These are phyloP conservation scores for Sugiyamaella valdiviana DNA, from an alignment of 805 yeast genomes.

Conservation along the genomic window DNA sequence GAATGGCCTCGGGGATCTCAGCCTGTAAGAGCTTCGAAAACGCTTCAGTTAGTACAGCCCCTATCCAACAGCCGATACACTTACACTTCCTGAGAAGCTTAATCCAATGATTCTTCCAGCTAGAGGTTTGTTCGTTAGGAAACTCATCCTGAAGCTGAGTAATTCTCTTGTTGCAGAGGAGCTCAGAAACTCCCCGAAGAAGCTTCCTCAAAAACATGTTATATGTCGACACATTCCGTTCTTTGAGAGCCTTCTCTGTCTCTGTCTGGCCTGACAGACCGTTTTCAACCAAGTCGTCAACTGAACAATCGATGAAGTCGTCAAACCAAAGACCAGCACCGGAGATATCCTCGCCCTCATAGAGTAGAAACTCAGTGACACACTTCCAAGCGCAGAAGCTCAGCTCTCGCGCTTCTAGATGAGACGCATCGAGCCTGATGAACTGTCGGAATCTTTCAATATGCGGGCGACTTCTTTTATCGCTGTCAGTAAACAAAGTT, in stretches of 20 bases:
- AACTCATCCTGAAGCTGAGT: not conserved
- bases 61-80: not conserved
- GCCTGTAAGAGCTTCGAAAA: not conserved
- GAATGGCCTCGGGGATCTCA: not conserved
- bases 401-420: constrained; percentile 1
- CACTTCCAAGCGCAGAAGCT: constrained; percentile 3
- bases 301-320: not conserved
- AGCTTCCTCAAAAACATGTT: not conserved
- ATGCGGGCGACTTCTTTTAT: not conserved
- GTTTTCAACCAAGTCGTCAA: not conserved
- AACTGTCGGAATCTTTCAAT: not conserved
- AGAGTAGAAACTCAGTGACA: not conserved
- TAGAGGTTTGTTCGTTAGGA: not conserved
- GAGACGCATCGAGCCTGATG: constrained; percentile 1
- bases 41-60: not conserved
- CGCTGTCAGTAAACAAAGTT: not conserved
- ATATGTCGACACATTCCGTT: not conserved
- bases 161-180: not conserved
- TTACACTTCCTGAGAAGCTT: not conserved
- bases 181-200: not conserved
- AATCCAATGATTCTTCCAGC: not conserved
- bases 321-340: not conserved
- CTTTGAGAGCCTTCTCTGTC: not conserved
- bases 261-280: not conserved
- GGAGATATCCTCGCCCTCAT: not conserved